Conservation (phyloP, 73 alveolate species). For the Paraurostyla sp. region DNA sequence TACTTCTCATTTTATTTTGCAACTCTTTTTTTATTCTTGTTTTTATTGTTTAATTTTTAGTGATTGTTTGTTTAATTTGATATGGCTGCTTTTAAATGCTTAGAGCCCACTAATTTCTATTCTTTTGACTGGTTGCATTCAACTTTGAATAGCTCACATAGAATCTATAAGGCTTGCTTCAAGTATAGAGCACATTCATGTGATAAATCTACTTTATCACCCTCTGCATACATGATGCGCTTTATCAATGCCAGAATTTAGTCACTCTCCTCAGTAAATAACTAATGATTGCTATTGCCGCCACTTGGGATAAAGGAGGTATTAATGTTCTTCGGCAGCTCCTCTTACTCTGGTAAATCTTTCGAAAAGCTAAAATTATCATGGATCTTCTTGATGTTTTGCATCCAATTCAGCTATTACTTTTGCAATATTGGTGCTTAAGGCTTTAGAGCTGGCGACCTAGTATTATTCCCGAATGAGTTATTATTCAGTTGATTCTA, state of each 20-base stretch:
- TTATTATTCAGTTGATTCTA: no score
- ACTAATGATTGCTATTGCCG: not conserved
- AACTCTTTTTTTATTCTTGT: slow-evolving; percentile 11
- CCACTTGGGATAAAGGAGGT: not conserved
- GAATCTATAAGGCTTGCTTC: not conserved
- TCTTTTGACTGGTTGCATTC: no score
- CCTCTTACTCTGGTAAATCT: not conserved
- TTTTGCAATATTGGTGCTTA: not conserved
- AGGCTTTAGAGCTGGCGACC: slow-evolving; percentile 7
- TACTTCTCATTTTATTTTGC: not conserved
- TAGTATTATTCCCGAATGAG: not conserved
- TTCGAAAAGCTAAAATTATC: slow-evolving; percentile 22
- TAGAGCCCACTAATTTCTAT: no score
- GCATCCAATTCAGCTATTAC: slow-evolving; percentile 19
- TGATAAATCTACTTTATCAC: not conserved
- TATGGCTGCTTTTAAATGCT: no score
- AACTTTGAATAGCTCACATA: not conserved
- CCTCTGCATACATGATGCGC: slow-evolving; percentile 61
- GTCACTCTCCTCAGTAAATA: slow-evolving; percentile 51
- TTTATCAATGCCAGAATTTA: slow-evolving; percentile 18
- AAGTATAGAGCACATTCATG: slow-evolving; percentile 27
- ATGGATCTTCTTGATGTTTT: slow-evolving; percentile 12
- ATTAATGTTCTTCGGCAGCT: not conserved
- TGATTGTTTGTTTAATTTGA: not conserved
- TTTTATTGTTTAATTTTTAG: not conserved